Evolutionary conservation across 139 green algal species (phyloP).

Genomic region (Haematococcus lacustris): DNA sequence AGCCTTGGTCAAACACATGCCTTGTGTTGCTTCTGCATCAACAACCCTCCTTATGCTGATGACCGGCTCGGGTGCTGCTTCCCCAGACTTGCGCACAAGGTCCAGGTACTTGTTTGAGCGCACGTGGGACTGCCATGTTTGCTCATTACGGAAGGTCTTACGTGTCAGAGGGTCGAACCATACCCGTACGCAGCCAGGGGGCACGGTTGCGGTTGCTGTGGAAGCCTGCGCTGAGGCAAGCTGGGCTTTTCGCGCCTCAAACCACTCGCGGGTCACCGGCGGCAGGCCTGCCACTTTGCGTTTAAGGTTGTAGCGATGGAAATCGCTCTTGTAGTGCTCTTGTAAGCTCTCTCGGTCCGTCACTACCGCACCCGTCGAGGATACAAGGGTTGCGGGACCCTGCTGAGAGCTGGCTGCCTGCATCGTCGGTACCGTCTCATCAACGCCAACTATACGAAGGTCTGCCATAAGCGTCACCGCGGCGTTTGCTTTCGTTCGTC

Average conservation of each 20-base stretch:
- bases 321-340: slow-evolving; percentile 86
- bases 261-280: slow-evolving; percentile 83
- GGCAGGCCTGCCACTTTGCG: slow-evolving; percentile 75
- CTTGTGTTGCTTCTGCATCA: too few relatives aligned
- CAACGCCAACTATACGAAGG: too few relatives aligned
- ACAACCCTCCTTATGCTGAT: slow-evolving; percentile 20
- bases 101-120: slow-evolving; percentile 86
- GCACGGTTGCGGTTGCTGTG: background rate
- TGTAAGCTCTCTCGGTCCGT: slow-evolving; percentile 60
- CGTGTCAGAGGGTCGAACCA: slow-evolving; percentile 84
- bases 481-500: too few relatives aligned
- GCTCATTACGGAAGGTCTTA: slow-evolving; percentile 82
- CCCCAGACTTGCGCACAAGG: slow-evolving; percentile 61
- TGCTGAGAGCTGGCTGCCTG: too few relatives aligned
- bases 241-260: slow-evolving; percentile 78
- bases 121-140: slow-evolving; percentile 73
- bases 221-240: slow-evolving; percentile 31
- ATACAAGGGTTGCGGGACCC: too few relatives aligned
- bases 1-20: too few relatives aligned
- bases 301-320: slow-evolving; percentile 97
- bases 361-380: slow-evolving; percentile 62
- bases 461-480: too few relatives aligned
- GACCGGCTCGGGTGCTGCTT: slow-evolving; percentile 61
- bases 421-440: too few relatives aligned
- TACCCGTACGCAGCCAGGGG: slow-evolving; percentile 1